Conservation (phyloP, 1,284 basidiomycete genomes). For the Puccinia coronata region DNA sequence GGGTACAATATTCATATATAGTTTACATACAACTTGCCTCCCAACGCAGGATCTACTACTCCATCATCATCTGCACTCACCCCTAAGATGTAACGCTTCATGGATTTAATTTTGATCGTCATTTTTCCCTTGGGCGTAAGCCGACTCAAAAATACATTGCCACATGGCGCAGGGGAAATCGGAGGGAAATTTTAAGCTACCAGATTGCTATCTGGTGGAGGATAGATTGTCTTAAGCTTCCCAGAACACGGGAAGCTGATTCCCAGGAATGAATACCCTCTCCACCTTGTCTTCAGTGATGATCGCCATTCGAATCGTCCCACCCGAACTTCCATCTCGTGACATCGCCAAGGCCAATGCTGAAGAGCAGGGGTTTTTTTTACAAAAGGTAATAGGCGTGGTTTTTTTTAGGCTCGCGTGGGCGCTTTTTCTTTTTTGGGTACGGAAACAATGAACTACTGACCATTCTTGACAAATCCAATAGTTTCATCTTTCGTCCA, state of each 20-base stretch:
- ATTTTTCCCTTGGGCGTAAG: background rate
- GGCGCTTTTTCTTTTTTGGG: background rate
- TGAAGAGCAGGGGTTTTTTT: constrained; percentile 57
- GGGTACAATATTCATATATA: background rate
- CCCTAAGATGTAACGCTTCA: background rate
- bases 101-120: background rate
- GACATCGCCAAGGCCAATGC: constrained; percentile 95
- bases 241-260: constrained; percentile 43
- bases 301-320: constrained; percentile 94
- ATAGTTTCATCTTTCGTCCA: constrained; percentile 89
- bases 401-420: background rate
- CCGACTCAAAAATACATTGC: background rate
- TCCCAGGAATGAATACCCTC: constrained; percentile 87
- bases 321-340: constrained; percentile 95
- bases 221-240: constrained; percentile 12
- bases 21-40: background rate
- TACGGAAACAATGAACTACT: constrained; percentile 59
- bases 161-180: background rate
- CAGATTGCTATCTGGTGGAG: background rate
- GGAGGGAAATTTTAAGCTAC: no score
- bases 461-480: constrained; percentile 93
- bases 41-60: background rate
- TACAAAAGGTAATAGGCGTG: constrained; percentile 28
- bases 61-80: background rate
- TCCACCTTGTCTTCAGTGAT: constrained; percentile 91